Evolutionary conservation across 179 eudicot species (phyloP), one percentile per base, ranked within the genome.

Genomic region (Beta lomatogona): DNA sequence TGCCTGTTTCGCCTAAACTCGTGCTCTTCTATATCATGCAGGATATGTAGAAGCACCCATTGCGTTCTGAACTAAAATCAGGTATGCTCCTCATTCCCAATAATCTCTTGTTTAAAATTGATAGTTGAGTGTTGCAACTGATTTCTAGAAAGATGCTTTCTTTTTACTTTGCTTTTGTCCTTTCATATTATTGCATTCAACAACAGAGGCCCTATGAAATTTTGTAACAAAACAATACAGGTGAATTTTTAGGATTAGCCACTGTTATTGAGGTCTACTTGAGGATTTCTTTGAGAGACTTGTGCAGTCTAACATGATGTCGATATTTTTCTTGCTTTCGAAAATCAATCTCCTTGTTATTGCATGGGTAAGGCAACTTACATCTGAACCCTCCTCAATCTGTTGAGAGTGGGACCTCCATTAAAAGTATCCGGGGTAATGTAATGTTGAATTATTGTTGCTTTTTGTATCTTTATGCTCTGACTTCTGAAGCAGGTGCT

Each of bases 11-110:
- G 67, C 91, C 94, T 77, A 94, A 92, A 85, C 85, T 82, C 80
- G 91, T 90, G 79, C 75, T 90, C 50, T 92, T 92, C 87, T 92
- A 90, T 83, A 92, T 92, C 77, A 92, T 94, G 13, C 97, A 92
- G 86, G 97, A 92, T 85, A 91, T 94, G 63, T 94, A 92, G 80
- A 91, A 88, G 72, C 97, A 92, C 76, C 76, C 87, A 44, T 83
- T 92, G 79, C 93, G 91, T 80, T 89, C 93, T 79, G 92, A 92
- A 81, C 86, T 92, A 58, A 92, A 83, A 86, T 87, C 97, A 84
- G 97, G 97, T 28, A 28, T 28, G 31, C 31, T 28, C 31, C 31
- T 28, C 31, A 28, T 28, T 28, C 31, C 31, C 31, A 28, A 28
- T 28, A 28, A 28, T 28, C 31, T 28, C 31, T 28, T 28, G 31